Percentiles rank a stretch among this genome's conserved stretches.
phyloP scores from a whole-genome alignment of 2,329 filamentous ascomycete genomes.

The Pyrenophora tritici-repentis region DNA sequence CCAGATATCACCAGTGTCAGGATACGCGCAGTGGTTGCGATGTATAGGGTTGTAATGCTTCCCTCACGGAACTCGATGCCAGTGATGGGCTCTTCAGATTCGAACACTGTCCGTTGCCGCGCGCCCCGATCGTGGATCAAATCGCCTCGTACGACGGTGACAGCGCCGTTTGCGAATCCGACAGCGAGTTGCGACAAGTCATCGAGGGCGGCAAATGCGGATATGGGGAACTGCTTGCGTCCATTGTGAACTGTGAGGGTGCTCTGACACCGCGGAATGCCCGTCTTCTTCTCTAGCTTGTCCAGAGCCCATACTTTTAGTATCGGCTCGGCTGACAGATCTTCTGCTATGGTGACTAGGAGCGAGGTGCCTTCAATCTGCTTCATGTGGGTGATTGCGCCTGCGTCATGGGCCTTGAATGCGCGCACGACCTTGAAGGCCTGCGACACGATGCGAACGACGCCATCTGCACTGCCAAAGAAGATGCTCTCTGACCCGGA shows the following conservation, averaged over 20 bases:
- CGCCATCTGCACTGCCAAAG: slow-evolving; percentile 81
- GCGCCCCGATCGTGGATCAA: slow-evolving; percentile 93
- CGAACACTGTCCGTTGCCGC: slow-evolving; percentile 91
- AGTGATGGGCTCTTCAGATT: slow-evolving; percentile 95
- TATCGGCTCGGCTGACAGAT: slow-evolving; percentile 82
- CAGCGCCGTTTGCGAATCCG: slow-evolving; percentile 92
- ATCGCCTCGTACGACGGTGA: slow-evolving; percentile 91
- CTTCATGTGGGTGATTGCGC: slow-evolving; percentile 86
- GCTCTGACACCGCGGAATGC: slow-evolving; percentile 83
- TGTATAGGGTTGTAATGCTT: slow-evolving; percentile 77
- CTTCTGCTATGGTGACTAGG: slow-evolving; percentile 85
- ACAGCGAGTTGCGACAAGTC: slow-evolving; percentile 92
- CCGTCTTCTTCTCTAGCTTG: slow-evolving; percentile 91
- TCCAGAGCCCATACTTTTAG: slow-evolving; percentile 98
- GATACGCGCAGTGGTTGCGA: slow-evolving; percentile 87
- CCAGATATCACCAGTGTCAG: slow-evolving; percentile 85
- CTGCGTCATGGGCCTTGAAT: slow-evolving; percentile 83
- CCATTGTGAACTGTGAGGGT: slow-evolving; percentile 87
- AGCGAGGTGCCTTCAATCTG: slow-evolving; percentile 87
- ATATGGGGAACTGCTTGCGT: slow-evolving; percentile 91
- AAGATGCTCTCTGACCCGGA: slow-evolving; percentile 90
- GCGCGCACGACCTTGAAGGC: slow-evolving; percentile 84
- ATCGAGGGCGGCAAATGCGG: slow-evolving; percentile 83
- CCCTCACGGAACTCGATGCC: slow-evolving; percentile 77
- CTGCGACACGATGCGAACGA: slow-evolving; percentile 84